Evolutionary conservation across 495 filamentous ascomycete genomes (phyloP).

Genomic region (Aspergillus affinis): DNA sequence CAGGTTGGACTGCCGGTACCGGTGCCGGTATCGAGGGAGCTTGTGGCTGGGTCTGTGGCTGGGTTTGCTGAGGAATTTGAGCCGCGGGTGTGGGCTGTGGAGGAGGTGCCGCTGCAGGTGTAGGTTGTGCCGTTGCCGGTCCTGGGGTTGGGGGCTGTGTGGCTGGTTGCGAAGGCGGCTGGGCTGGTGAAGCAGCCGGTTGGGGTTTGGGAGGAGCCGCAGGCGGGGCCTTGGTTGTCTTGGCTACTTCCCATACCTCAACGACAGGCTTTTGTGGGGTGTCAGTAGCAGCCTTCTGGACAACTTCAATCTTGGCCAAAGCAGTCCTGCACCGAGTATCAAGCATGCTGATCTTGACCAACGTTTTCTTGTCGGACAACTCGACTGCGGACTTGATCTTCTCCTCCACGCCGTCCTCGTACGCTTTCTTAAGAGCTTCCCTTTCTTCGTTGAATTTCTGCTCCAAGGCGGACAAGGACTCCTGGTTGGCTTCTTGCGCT

Average conservation of each 20-base stretch:
- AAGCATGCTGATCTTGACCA: constrained; percentile 74
- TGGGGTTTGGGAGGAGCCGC: constrained; percentile 37
- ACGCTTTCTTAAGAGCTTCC: constrained; percentile 63
- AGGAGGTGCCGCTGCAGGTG: background rate
- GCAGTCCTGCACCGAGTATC: constrained; percentile 65
- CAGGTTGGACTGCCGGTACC: background rate
- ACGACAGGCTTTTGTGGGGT: constrained; percentile 76
- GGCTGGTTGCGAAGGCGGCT: constrained; percentile 29
- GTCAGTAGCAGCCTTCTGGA: constrained; percentile 76
- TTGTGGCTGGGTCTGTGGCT: background rate
- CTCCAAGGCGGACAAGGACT: constrained; percentile 38
- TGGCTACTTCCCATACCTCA: constrained; percentile 82
- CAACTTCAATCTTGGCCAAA: constrained; percentile 70
- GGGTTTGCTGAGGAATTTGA: background rate
- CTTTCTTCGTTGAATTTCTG: constrained; percentile 55
- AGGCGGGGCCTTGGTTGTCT: constrained; percentile 62
- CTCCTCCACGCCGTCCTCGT: constrained; percentile 38
- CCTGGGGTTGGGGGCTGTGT: constrained; percentile 4
- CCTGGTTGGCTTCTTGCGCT: constrained; percentile 25
- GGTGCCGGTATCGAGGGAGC: background rate
- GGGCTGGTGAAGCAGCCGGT: constrained; percentile 30
- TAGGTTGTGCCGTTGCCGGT: constrained; percentile 14
- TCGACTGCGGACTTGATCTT: constrained; percentile 47
- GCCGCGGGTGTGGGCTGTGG: background rate
- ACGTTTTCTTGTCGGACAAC: constrained; percentile 58